These are phyloP conservation scores for Coniochaeta sp. DNA, from an alignment of 2,329 filamentous ascomycete genomes.

Conservation along the genomic window DNA sequence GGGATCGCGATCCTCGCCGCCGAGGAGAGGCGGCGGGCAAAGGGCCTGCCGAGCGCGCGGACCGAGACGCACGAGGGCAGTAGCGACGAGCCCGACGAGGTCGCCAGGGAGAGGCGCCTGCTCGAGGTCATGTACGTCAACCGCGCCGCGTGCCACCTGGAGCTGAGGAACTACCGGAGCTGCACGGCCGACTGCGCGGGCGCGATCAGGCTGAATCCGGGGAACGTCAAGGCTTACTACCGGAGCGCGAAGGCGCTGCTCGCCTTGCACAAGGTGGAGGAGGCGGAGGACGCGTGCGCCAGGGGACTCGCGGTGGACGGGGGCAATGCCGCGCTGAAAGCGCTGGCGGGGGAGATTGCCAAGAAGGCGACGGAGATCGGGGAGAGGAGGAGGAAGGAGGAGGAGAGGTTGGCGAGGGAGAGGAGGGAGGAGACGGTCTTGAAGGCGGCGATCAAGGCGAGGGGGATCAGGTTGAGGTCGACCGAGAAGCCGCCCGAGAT, in stretches of 20 bases:
- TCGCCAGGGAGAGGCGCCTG: slow-evolving; percentile 51
- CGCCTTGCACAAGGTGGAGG: slow-evolving; percentile 66
- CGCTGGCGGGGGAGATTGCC: slow-evolving; percentile 56
- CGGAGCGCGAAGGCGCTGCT: slow-evolving; percentile 73
- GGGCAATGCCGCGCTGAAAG: slow-evolving; percentile 58
- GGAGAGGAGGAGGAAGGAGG: slow-evolving; percentile 47
- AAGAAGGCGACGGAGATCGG: slow-evolving; percentile 48
- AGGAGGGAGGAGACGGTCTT: slow-evolving; percentile 55
- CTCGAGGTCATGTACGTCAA: slow-evolving; percentile 79
- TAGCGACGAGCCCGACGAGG: slow-evolving; percentile 49
- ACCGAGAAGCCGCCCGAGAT: slow-evolving; percentile 74
- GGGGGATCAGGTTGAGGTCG: slow-evolving; percentile 60
- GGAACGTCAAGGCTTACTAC: slow-evolving; percentile 87
- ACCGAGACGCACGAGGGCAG: slow-evolving; percentile 27
- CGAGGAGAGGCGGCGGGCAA: slow-evolving; percentile 51
- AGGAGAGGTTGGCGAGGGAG: slow-evolving; percentile 45
- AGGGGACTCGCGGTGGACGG: slow-evolving; percentile 68
- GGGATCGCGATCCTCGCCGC: slow-evolving; percentile 65
- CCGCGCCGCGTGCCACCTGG: slow-evolving; percentile 81
- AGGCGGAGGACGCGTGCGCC: slow-evolving; percentile 73
- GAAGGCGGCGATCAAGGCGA: slow-evolving; percentile 55
- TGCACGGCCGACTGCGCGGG: slow-evolving; percentile 79
- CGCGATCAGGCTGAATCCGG: slow-evolving; percentile 69
- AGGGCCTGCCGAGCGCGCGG: slow-evolving; percentile 17
- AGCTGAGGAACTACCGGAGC: slow-evolving; percentile 80